Evolutionary conservation across 2,329 filamentous ascomycete species (phyloP), one percentile per base, ranked within the genome.

Genomic region (Periconia digitata): DNA sequence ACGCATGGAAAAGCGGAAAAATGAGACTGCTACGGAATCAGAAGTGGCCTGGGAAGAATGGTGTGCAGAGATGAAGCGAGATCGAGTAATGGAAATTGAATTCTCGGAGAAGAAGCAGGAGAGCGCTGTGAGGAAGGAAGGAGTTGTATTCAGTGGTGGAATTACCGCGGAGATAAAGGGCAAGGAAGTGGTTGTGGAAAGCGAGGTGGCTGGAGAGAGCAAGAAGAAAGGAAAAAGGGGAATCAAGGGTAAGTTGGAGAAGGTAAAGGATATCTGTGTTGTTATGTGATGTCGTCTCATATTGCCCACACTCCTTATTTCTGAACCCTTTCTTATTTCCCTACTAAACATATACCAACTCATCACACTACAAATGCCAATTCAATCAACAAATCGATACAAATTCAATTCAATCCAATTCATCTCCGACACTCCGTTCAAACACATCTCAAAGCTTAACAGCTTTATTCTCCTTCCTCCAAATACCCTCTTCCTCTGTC

Each of bases 401-500:
- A 32, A 32, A 32, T 8, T 15, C 27, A 8, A 32, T 15, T 32
- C 27, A 32, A 32, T 32, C 18, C n/a, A 7, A 36, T 32, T 32
- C 22, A 10, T 20, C 32, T 37, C 45, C 17, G 55, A 39, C 18
- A 52, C 54, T 0, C 55, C 60, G 36, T 55, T 48, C 38, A n/a
- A n/a, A n/a, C n/a, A 44, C 24, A 27, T 47, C 36, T 62, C 57
- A 52, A 58, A 69, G 17, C 32, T 34, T 32, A 40, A 54, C 45
- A 12, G 62, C 48, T 38, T 49, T 41, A 44, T 66, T 66, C 47
- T 54, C 41, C 44, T 40, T 50, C 20, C 35, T 36, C 73, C 73
- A 75, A 16, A 58, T 16, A 54, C 56, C 56, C 60, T 75, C 70
- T 3, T 57, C 69, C 51, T 73, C 68, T 20, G 63, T 72, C 22